A percentile compares a stretch with the other conserved stretches of the same genome.
Conservation (phyloP, 176 grass and related monocot genomes). For the Hyparrhenia diplandra region DNA sequence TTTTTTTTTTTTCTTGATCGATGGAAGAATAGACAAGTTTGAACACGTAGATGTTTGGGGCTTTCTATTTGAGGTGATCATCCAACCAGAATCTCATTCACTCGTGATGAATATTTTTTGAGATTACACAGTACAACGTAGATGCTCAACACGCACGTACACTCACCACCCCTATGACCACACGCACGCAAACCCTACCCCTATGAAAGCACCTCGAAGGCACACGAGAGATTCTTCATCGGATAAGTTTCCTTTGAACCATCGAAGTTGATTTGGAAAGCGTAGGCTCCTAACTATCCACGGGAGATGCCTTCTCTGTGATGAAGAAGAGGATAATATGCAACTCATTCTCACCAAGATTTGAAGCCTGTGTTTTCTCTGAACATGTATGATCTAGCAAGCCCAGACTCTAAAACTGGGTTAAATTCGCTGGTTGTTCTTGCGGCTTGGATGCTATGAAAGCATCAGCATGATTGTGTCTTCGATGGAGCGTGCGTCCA, state of each 20-base stretch:
- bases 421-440: neutral
- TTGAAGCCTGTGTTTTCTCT: neutral
- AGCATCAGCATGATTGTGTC: neutral
- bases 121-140: no score
- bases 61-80: neutral
- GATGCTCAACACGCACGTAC: no score
- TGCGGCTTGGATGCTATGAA: neutral
- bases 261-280: no score
- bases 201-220: no score
- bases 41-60: neutral
- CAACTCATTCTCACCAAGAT: neutral
- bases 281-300: no score
- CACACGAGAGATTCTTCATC: neutral
- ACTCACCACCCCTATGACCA: no score
- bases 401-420: neutral
- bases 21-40: neutral
- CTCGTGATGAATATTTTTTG: neutral
- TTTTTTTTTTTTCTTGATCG: neutral
- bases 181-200: no score
- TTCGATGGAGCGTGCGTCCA: neutral
- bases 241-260: no score
- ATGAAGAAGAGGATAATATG: neutral
- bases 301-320: neutral
- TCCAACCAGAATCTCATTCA: neutral
- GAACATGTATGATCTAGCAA: neutral